Base-by-base conservation (phyloP, 2,329 filamentous ascomycete genomes). In the Alternaria panax region DNA sequence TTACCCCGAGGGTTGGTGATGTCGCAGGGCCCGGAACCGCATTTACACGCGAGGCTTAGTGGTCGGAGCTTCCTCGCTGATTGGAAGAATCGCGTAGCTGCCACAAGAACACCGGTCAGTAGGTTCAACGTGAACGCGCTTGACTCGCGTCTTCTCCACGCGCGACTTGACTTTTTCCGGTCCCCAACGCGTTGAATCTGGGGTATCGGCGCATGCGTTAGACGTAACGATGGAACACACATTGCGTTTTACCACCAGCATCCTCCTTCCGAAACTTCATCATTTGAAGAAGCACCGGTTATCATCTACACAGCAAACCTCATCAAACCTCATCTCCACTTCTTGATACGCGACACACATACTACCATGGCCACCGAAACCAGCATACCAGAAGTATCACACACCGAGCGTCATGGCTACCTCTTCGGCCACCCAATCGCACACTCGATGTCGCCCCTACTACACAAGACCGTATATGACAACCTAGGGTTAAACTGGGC, bases 371-470 rank as follows among this genome's bases (percentile, higher is more conserved):
- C 67, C 14, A 60, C 58, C 18, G 57, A 62, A 43, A 64, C 57
- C 18, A 53, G 38, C 30, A 41, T 55, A 24, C 62, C 67, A 54
- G 59, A 67, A 4, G 51, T 63, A 25, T 63, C 62, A 22, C 62
- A 62, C 18, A 65, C 71, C 11, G 67, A 85, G 63, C 78, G 81
- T 24, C 80, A 84, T 64, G 84, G 83, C 62, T 86, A 86, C 65
- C 81, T 87, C 22, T 86, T 86, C 61, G 85, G 85, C 56, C 82
- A 85, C 69, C 85, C 82, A 6, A 84, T 87, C 45, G 79, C 84
- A 36, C 85, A 87, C 67, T 86, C 84, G 6, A 79, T 85, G 67
- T 86, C 84, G 1, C 85, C 85, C 7, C 74, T 83, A 3, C 76
- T 87, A 9, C 85, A 87, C 70, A 78, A 83, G 58, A 85, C 84